Percentiles rank a stretch among this genome's conserved stretches.
These are phyloP conservation scores for Drechslerella stenobrocha DNA, from an alignment of 2,329 filamentous ascomycete genomes.

Conservation along the genomic window DNA sequence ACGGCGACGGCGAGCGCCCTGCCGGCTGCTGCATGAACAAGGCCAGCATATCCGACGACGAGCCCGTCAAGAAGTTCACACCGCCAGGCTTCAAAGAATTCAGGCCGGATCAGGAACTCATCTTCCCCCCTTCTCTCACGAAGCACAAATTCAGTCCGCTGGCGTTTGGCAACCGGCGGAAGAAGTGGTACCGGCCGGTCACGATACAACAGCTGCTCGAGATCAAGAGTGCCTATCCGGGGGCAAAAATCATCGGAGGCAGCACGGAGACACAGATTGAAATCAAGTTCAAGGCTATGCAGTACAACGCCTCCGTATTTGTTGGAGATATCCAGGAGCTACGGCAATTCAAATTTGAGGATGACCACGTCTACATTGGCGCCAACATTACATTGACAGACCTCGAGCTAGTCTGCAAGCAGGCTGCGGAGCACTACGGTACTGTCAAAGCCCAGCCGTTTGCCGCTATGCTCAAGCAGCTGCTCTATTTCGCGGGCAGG, in stretches of 20 bases:
- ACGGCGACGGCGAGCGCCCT: conserved; percentile 57
- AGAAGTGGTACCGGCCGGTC: conserved; percentile 88
- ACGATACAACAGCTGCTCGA: conserved; percentile 84
- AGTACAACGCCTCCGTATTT: conserved; percentile 86
- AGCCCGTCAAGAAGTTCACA: conserved; percentile 68
- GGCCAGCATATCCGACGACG: conserved; percentile 55
- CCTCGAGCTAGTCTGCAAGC: conserved; percentile 77
- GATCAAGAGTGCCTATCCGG: conserved; percentile 82
- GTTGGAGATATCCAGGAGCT: conserved; percentile 92
- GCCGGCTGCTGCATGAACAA: conserved; percentile 72
- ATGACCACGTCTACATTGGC: conserved; percentile 84
- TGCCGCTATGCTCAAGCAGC: conserved; percentile 86
- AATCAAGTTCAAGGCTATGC: conserved; percentile 93
- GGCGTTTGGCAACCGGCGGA: conserved; percentile 89
- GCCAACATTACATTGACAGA: conserved; percentile 93
- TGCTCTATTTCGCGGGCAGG: conserved; percentile 89
- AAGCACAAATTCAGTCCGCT: conserved; percentile 81
- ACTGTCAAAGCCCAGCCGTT: conserved; percentile 73
- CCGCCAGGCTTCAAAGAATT: conserved; percentile 93
- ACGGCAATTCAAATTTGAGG: conserved; percentile 75
- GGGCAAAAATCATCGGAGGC: conserved; percentile 90
- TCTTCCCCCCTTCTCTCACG: conserved; percentile 83
- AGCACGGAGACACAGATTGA: conserved; percentile 98
- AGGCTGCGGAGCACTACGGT: conserved; percentile 80
- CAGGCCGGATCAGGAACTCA: conserved; percentile 88